Evolutionary conservation across 1,284 basidiomycete species (phyloP), one percentile per base, ranked within the genome.

Genomic region (Xerocomus nothofagi): DNA sequence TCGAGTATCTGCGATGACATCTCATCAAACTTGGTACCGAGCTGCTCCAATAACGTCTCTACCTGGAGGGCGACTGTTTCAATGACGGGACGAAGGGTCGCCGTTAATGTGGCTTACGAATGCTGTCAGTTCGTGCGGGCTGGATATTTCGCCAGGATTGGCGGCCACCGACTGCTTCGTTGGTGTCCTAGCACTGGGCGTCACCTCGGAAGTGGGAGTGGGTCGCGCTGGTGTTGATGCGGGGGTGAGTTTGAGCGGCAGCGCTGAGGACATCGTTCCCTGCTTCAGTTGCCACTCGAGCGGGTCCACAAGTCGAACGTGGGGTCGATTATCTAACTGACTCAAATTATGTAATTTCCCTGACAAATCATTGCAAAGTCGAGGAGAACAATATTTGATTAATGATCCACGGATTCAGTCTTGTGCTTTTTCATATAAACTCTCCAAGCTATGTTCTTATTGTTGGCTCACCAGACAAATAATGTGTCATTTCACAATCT

Each of bases 1-100:
- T 91, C 87, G 43, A 91, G 75, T 55, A 91, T 87, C 65, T 90
- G 86, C 15, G 72, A 73, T 34, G 89, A 91, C 88, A 91, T 91
- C 47, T 88, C 85, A 57, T 91, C 88, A 61, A 91, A 91, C 57
- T 88, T 89, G 36, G 77, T 56, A 58, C 91, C 89, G 18, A 91
- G 73, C 59, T 90, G 84, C 60, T 88, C 87, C 9, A 91, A 70
- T 29, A 91, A 70, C 9, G 79, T 82, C 69, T 91, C 88, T 14
- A 91, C 88, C 88, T 91, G 38, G 23, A 50, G 53, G 17, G 34
- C 27, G 33, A 42, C 38, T 33, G n/a, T 17, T 37, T 41, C 30
- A 29, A 44, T 48, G 24, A 46, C 10, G 20, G 30, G 48, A 14
- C 17, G 8, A 26, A 24, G 26, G 39, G 46, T 41, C 47, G 48